Percentiles rank a stretch among this genome's conserved stretches.
Conservation (phyloP, 164 flowering plant genomes). For the Aristolochia fimbriata region DNA sequence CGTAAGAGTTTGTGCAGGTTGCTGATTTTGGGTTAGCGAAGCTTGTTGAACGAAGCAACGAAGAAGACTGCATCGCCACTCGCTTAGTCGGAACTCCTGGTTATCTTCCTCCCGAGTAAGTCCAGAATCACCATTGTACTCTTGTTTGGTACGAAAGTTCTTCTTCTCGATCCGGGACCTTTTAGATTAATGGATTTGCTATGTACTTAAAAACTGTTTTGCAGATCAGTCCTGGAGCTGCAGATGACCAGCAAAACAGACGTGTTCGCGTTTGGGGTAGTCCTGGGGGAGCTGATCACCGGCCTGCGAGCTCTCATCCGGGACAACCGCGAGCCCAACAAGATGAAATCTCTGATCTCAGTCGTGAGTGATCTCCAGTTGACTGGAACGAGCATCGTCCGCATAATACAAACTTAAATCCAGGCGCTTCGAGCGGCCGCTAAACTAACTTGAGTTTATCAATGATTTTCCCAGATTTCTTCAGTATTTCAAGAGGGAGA, state of each 20-base stretch:
- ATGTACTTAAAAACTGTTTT: not conserved
- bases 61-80: slow-evolving; percentile 52
- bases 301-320: slow-evolving; percentile 60
- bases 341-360: slow-evolving; percentile 57
- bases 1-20: slow-evolving; percentile 29
- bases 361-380: slow-evolving; percentile 27
- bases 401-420: too few relatives aligned
- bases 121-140: not conserved
- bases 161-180: not conserved
- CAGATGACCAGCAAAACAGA: slow-evolving; percentile 58
- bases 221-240: slow-evolving; percentile 68
- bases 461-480: slow-evolving; percentile 29
- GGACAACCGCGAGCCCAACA: slow-evolving; percentile 40
- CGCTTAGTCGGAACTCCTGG: slow-evolving; percentile 71
- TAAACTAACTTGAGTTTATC: not conserved
- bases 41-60: slow-evolving; percentile 50
- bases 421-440: too few relatives aligned
- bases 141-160: not conserved
- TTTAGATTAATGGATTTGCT: not conserved
- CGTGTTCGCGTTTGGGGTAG: slow-evolving; percentile 75
- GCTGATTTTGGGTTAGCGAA: slow-evolving; percentile 78
- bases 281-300: slow-evolving; percentile 62
- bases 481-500: slow-evolving; percentile 35
- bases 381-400: too few relatives aligned
- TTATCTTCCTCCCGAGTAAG: slow-evolving; percentile 80